These are phyloP conservation scores for Corymbia maculata DNA, from an alignment of 345 rosid species.

Conservation along the genomic window DNA sequence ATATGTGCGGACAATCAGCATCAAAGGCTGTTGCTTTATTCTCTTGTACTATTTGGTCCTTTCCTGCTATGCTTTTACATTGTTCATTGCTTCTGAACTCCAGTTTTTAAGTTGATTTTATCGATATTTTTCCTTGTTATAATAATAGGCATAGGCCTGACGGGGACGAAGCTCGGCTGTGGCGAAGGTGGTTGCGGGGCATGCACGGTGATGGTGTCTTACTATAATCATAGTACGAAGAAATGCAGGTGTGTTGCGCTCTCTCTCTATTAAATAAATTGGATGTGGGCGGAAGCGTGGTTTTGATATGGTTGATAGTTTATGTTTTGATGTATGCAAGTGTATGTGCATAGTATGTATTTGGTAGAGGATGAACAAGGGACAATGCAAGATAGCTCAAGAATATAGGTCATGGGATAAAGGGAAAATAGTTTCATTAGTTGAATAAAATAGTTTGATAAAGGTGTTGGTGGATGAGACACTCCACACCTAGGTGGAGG, in stretches of 20 bases:
- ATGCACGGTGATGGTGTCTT: constrained; percentile 89
- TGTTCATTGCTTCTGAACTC: background rate
- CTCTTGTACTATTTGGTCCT: background rate
- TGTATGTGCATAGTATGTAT: too few relatives aligned
- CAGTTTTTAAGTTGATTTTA: background rate
- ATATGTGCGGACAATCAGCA: background rate
- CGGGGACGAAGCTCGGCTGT: constrained; percentile 94
- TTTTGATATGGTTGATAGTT: too few relatives aligned
- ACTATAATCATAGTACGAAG: constrained; percentile 37
- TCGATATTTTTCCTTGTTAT: background rate
- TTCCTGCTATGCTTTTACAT: background rate
- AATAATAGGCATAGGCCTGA: constrained; percentile 48
- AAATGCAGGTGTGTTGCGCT: constrained; percentile 63
- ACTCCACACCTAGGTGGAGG: too few relatives aligned
- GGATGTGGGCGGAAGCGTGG: too few relatives aligned
- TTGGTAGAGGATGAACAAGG: too few relatives aligned
- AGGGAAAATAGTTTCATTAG: too few relatives aligned
- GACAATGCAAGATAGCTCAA: too few relatives aligned
- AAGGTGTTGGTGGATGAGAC: too few relatives aligned
- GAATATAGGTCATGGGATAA: too few relatives aligned
- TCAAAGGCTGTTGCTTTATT: background rate
- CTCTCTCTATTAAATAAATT: too few relatives aligned
- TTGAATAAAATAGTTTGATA: too few relatives aligned
- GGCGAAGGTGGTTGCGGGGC: constrained; percentile 99
- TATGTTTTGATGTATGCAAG: too few relatives aligned